Base-by-base conservation (phyloP, 495 filamentous ascomycete species). In the Penicillium turbatum region DNA sequence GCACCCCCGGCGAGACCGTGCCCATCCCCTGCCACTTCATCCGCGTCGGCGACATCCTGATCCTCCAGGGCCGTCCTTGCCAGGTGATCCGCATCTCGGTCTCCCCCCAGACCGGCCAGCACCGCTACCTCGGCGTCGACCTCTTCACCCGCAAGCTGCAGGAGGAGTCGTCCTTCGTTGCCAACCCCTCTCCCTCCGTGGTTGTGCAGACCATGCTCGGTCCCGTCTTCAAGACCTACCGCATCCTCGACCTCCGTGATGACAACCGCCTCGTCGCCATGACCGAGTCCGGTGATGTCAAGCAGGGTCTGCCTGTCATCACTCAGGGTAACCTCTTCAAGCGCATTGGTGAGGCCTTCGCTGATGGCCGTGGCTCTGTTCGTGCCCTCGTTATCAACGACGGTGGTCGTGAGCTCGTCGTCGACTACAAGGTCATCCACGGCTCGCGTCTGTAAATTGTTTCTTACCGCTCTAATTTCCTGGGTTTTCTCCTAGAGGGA, bases 211-310 rank as follows among this genome's bases (percentile, higher is more conserved):
- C 92, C 78, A 97, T 98, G 89, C 89, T 96, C 52, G 93, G 93
- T 64, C 93, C 93, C 38, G 88, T 98, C 80, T 97, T 96, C 90
- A 97, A 97, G 88, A 95, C 96, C 80, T 98, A 98, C 86, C 90
- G 93, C 72, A 92, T 98, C 68, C 87, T 98, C 35, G 93, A 98
- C 78, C 86, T 98, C 77, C 89, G 90, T 74, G 90, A 96, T 55
- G 86, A 89, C 61, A 87, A 88, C 64, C 75, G 76, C 71, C 80
- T 90, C 44, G 86, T 88, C 51, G 85, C 86, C 69, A 89, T 90
- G 86, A 90, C 86, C 61, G 87, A 90, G 79, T 82, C 78, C 54
- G 93, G 93, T 63, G 93, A 97, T 72, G 91, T 98, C 82, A 97
- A 97, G 87, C 93, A 96, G 78, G 85, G 84, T 61, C 81, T 98